A percentile compares a stretch with the other conserved stretches of the same genome.
phyloP scores from a whole-genome alignment of 164 flowering plant genomes.

The Warburgia ugandensis region DNA sequence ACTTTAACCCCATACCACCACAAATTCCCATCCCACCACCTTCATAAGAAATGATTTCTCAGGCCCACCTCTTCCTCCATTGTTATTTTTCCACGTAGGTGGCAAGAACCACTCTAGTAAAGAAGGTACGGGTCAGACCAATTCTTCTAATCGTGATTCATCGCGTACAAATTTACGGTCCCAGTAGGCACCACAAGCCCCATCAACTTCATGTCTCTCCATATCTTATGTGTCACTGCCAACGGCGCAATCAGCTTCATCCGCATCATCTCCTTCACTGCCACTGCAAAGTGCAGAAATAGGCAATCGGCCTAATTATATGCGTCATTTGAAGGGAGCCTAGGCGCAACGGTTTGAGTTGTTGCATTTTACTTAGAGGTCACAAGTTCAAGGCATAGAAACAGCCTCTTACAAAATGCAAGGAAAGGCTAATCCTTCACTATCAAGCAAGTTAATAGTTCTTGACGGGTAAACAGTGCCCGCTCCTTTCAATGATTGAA shows the following conservation, averaged over 20 bases:
- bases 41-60: constrained; percentile 1
- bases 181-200: constrained; percentile 12
- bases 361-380: too few relatives aligned
- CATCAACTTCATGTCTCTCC: constrained; percentile 10
- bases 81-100: background rate
- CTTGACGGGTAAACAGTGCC: too few relatives aligned
- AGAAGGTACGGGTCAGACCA: constrained; percentile 13
- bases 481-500: too few relatives aligned
- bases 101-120: constrained; percentile 15
- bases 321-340: too few relatives aligned
- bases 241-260: constrained; percentile 10
- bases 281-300: too few relatives aligned
- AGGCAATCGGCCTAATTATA: too few relatives aligned
- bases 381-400: too few relatives aligned
- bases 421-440: too few relatives aligned
- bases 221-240: constrained; percentile 8
- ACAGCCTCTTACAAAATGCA: too few relatives aligned
- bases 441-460: too few relatives aligned
- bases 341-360: too few relatives aligned
- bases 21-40: constrained; percentile 9
- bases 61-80: background rate
- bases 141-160: constrained; percentile 5
- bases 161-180: constrained; percentile 16
- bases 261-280: constrained; percentile 14
- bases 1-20: constrained; percentile 13